A percentile compares a stretch with the other conserved stretches of the same genome.
These are phyloP conservation scores for Globisporangium echinulatum DNA, from an alignment of 352 stramenopile genomes.

Conservation along the genomic window DNA sequence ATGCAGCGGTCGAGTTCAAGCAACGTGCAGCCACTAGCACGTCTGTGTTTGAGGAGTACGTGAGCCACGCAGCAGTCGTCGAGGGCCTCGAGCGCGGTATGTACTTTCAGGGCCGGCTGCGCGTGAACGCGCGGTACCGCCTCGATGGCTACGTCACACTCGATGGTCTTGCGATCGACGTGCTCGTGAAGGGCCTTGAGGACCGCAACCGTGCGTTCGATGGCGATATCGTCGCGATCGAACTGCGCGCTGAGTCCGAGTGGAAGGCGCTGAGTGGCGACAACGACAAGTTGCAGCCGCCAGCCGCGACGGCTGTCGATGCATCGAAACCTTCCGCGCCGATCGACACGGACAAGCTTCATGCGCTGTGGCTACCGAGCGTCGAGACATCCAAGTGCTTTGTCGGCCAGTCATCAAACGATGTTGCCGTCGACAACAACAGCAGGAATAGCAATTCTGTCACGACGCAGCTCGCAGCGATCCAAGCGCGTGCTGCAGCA, in stretches of 20 bases:
- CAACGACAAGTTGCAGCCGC: conserved; percentile 15
- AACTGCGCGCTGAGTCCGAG: conserved; percentile 38
- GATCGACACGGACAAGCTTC: conserved; percentile 32
- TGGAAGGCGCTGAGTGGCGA: conserved; percentile 43
- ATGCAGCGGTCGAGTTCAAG: too few species aligned
- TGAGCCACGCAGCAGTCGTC: conserved; percentile 24
- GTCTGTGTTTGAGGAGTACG: conserved; percentile 30
- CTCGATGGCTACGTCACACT: conserved; percentile 77
- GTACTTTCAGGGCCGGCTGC: conserved; percentile 58
- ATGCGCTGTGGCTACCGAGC: conserved; percentile 40
- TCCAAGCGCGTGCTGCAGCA: conserved; percentile 27
- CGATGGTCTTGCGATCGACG: conserved; percentile 62
- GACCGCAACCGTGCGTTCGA: conserved; percentile 77
- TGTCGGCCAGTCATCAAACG: conserved; percentile 6
- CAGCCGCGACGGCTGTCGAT: not conserved
- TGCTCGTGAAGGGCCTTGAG: conserved; percentile 63
- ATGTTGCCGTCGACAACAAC: not conserved
- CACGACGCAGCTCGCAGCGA: conserved; percentile 16
- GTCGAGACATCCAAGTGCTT: conserved; percentile 31
- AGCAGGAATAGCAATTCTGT: conserved; percentile 11
- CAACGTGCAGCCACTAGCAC: not conserved
- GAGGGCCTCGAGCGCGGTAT: conserved; percentile 25
- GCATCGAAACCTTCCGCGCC: not conserved
- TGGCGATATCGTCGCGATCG: conserved; percentile 70
- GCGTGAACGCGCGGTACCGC: conserved; percentile 66